Conservation (phyloP, 768 basidiomycete genomes). For the Kwoniella newhampshirensis region DNA sequence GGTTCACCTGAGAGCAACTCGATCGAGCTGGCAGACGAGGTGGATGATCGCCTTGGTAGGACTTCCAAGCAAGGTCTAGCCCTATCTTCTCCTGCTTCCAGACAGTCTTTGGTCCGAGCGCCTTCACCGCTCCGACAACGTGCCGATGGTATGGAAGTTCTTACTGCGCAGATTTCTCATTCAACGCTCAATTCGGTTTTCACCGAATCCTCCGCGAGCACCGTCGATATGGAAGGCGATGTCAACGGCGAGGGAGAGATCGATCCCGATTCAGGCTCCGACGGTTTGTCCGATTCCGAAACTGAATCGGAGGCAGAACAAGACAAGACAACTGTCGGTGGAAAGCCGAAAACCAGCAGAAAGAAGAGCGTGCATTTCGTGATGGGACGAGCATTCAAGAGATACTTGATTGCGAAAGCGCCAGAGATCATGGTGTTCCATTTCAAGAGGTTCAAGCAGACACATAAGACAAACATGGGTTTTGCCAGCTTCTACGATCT, state of each 20-base stretch:
- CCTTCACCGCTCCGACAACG: slow-evolving; percentile 38
- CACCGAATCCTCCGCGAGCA: slow-evolving; percentile 5
- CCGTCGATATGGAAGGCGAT: background rate
- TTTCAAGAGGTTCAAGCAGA: slow-evolving; percentile 90
- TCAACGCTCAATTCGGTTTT: slow-evolving; percentile 9
- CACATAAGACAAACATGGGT: slow-evolving; percentile 57
- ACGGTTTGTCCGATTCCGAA: slow-evolving; percentile 42
- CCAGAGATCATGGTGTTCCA: slow-evolving; percentile 90
- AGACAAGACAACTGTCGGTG: slow-evolving; percentile 14
- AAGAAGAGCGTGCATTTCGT: slow-evolving; percentile 63
- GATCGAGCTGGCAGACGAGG: no score
- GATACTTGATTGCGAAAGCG: slow-evolving; percentile 75
- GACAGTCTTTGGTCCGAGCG: slow-evolving; percentile 15
- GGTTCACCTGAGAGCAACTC: background rate
- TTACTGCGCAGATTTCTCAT: background rate
- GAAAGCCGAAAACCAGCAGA: slow-evolving; percentile 19
- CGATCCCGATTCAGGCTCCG: slow-evolving; percentile 16
- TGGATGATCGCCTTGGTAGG: no score
- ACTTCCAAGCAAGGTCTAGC: no score
- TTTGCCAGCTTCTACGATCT: slow-evolving; percentile 51
- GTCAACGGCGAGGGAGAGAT: slow-evolving; percentile 21
- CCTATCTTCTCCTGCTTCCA: background rate
- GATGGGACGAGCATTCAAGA: slow-evolving; percentile 83
- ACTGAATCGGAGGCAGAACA: slow-evolving; percentile 10
- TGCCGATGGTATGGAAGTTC: no score